These are phyloP conservation scores for Eragrostis nindensis DNA, from an alignment of 176 grass and related monocot species.

Conservation along the genomic window DNA sequence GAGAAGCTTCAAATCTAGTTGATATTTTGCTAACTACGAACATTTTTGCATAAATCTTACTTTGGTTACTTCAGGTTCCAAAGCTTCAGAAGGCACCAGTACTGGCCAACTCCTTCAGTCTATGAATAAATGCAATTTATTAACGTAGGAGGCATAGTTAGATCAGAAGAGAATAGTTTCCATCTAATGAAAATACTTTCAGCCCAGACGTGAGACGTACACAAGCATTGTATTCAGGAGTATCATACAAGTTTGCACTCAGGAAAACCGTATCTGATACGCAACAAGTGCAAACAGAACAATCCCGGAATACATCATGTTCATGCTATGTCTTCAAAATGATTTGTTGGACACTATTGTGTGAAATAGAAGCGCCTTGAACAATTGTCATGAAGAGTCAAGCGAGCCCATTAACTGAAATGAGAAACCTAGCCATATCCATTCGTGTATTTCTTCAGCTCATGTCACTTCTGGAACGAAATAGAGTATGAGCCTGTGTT, in stretches of 20 bases:
- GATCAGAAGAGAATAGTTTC: no score
- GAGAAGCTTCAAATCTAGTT: no score
- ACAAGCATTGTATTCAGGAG: background rate
- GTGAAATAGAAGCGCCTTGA: background rate
- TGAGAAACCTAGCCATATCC: background rate
- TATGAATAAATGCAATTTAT: no score
- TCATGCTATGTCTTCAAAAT: background rate
- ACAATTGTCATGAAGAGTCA: background rate
- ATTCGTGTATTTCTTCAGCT: background rate
- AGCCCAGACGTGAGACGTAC: no score
- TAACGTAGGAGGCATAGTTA: no score
- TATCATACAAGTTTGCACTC: background rate
- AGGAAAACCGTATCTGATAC: background rate
- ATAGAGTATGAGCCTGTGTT: conserved; percentile 81
- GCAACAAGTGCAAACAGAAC: background rate
- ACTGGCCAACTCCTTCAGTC: no score
- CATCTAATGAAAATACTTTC: no score
- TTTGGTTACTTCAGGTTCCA: no score
- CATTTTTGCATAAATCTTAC: no score
- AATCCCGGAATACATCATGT: no score
- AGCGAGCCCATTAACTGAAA: background rate
- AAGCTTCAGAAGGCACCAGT: no score
- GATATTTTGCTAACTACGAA: no score
- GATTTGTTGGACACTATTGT: background rate
- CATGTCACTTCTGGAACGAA: conserved; percentile 57